Conservation (phyloP, 768 basidiomycete species). For the Russula olivacea region DNA sequence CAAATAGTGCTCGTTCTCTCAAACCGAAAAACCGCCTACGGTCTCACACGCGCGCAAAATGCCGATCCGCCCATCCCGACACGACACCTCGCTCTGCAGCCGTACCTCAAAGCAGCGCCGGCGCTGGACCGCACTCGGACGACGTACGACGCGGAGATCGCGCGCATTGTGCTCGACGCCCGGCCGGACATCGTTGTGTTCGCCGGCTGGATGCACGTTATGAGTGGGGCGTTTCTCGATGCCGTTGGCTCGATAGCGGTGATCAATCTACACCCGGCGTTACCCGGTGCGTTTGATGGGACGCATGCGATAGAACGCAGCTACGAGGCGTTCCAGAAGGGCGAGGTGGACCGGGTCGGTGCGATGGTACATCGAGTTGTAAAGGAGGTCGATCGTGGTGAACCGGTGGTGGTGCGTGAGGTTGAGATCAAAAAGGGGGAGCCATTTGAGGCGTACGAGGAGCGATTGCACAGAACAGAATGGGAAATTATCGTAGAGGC, state of each 20-base stretch:
- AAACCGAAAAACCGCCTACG: slow-evolving; percentile 87
- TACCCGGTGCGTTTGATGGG: slow-evolving; percentile 95
- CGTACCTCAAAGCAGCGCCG: slow-evolving; percentile 69
- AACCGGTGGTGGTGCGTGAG: slow-evolving; percentile 77
- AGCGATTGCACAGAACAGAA: slow-evolving; percentile 73
- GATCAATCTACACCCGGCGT: slow-evolving; percentile 94
- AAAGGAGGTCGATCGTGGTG: slow-evolving; percentile 87
- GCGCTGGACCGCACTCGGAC: slow-evolving; percentile 58
- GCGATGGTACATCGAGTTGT: slow-evolving; percentile 94
- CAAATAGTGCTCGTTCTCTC: slow-evolving; percentile 80
- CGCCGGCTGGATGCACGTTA: slow-evolving; percentile 99
- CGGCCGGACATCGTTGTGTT: slow-evolving; percentile 83
- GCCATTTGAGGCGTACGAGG: slow-evolving; percentile 62
- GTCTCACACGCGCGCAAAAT: slow-evolving; percentile 69
- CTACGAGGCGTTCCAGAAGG: slow-evolving; percentile 79
- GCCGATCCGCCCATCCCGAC: slow-evolving; percentile 77
- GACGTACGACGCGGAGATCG: slow-evolving; percentile 84
- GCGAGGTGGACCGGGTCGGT: slow-evolving; percentile 73
- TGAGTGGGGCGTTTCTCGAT: slow-evolving; percentile 75
- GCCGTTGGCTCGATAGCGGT: slow-evolving; percentile 65
- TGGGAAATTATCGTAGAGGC: slow-evolving; percentile 91
- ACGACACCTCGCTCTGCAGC: slow-evolving; percentile 75
- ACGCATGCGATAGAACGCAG: slow-evolving; percentile 87
- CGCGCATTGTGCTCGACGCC: slow-evolving; percentile 53
- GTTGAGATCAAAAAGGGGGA: slow-evolving; percentile 72